phyloP scores from a whole-genome alignment of 2,329 filamentous ascomycete genomes.

The Sclerotinia borealis region DNA sequence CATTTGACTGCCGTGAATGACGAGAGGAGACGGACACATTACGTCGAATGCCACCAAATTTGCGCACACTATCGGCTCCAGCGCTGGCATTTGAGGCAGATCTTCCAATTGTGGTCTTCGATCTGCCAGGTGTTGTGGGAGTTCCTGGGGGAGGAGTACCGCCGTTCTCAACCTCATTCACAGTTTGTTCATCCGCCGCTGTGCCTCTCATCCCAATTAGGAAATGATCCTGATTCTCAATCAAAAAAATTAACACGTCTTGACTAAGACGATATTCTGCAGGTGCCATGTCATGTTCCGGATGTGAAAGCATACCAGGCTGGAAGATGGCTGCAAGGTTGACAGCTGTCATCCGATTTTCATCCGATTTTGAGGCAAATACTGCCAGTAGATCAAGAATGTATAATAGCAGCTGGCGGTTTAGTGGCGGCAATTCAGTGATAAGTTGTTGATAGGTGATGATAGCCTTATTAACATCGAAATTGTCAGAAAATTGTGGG shows the following conservation, averaged over 20 bases:
- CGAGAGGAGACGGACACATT: slow-evolving; percentile 93
- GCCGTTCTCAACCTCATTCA: slow-evolving; percentile 61
- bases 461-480: slow-evolving; percentile 72
- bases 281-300: slow-evolving; percentile 89
- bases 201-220: slow-evolving; percentile 97
- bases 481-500: slow-evolving; percentile 65
- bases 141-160: slow-evolving; percentile 49
- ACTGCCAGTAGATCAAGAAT: slow-evolving; percentile 93
- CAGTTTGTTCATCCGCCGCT: slow-evolving; percentile 78
- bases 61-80: slow-evolving; percentile 78
- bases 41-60: slow-evolving; percentile 71
- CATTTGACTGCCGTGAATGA: slow-evolving; percentile 70
- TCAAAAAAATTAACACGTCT: slow-evolving; percentile 94
- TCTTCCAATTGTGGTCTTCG: slow-evolving; percentile 58
- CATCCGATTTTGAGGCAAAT: slow-evolving; percentile 92
- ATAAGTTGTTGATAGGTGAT: slow-evolving; percentile 81
- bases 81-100: slow-evolving; percentile 85
- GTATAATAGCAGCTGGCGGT: slow-evolving; percentile 89
- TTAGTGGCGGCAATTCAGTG: slow-evolving; percentile 84
- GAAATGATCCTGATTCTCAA: slow-evolving; percentile 98
- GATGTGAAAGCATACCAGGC: slow-evolving; percentile 91
- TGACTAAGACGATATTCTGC: slow-evolving; percentile 92
- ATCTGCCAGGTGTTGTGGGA: slow-evolving; percentile 44
- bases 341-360: slow-evolving; percentile 93
- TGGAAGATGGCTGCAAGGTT: slow-evolving; percentile 97